Base-by-base conservation (phyloP, 2,329 filamentous ascomycete species). In the Aspergillus unguis region DNA sequence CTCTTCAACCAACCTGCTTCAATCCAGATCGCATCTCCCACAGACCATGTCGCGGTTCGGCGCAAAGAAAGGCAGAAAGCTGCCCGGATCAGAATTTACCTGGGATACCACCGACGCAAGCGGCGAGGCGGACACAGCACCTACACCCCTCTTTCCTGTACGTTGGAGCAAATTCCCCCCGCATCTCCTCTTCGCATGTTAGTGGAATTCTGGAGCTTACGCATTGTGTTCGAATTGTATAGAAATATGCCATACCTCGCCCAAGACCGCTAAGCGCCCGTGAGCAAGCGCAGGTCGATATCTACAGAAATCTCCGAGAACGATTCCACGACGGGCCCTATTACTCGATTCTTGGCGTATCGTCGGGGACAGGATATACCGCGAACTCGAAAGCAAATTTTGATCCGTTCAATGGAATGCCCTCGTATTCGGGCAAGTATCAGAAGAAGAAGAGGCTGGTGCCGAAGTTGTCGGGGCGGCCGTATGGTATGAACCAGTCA, bases 371-470 rank as follows among this genome's bases (percentile, higher is more conserved):
- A 63, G 73, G 76, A 58, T 66, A 73, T 58, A 68, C 68, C 56
- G 55, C 69, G 4, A 50, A 28, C 60, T 70, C 74, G 61, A 66
- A 75, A 62, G 71, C 70, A 2, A 76, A 77, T 23, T 81, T 84
- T 62, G 81, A 86, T 64, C 80, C 83, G 2, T 86, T 86, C 61
- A 75, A 79, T 40, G 80, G 81, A 50, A 84, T 84, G 68, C 80
- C 80, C 36, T 83, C 81, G 0, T 86, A 83, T 63, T 78, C 78
- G 11, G 74, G 80, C 49, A 80, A 77, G 61, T 85, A 84, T 65
- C 71, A 78, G 50, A 82, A 80, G 58, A 80, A 81, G 60, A 76
- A 77, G 59, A 72, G 80, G 54, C 76, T 72, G 23, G 62, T 85
- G 7, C 83, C 83, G 0, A 77, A 77, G 55, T 68, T 85, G 23